These are phyloP conservation scores for Coniella lustricola DNA, from an alignment of 2,329 filamentous ascomycete genomes.

Conservation along the genomic window DNA sequence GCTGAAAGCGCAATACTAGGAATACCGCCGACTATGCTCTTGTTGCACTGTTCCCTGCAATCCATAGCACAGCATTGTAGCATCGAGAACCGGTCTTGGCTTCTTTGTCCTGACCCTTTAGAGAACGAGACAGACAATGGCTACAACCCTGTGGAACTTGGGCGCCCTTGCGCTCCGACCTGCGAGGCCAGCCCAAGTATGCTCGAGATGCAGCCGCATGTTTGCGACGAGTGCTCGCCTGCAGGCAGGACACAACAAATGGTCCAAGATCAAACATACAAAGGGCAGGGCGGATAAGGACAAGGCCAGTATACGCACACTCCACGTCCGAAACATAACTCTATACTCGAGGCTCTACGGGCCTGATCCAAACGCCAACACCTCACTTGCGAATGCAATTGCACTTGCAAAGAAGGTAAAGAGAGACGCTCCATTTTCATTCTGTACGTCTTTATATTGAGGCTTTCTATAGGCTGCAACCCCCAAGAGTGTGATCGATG, in stretches of 20 bases:
- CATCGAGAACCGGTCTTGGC: too few relatives aligned
- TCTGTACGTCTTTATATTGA: not conserved
- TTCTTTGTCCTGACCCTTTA: not conserved
- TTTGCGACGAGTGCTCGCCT: constrained; percentile 38
- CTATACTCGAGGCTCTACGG: constrained; percentile 73
- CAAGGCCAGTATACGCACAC: constrained; percentile 64
- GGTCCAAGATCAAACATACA: constrained; percentile 94
- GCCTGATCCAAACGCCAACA: constrained; percentile 65
- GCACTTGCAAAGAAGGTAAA: constrained; percentile 65
- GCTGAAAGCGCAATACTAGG: too few relatives aligned
- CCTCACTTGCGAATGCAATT: constrained; percentile 67
- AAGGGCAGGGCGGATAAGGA: constrained; percentile 80
- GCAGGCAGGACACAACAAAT: constrained; percentile 76
- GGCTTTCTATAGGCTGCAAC: constrained; percentile 47
- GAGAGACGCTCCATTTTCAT: not conserved
- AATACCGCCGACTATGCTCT: not conserved
- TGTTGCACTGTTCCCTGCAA: not conserved
- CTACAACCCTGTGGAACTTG: not conserved
- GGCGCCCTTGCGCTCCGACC: constrained; percentile 2
- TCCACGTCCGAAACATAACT: constrained; percentile 65
- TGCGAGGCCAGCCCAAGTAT: constrained; percentile 24
- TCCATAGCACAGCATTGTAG: too few relatives aligned
- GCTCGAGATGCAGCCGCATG: constrained; percentile 40
- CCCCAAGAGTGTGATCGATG: constrained; percentile 77
- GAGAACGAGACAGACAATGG: constrained; percentile 6